phyloP scores from a whole-genome alignment of 2,329 filamentous ascomycete genomes.

The Onygenales sp. region DNA sequence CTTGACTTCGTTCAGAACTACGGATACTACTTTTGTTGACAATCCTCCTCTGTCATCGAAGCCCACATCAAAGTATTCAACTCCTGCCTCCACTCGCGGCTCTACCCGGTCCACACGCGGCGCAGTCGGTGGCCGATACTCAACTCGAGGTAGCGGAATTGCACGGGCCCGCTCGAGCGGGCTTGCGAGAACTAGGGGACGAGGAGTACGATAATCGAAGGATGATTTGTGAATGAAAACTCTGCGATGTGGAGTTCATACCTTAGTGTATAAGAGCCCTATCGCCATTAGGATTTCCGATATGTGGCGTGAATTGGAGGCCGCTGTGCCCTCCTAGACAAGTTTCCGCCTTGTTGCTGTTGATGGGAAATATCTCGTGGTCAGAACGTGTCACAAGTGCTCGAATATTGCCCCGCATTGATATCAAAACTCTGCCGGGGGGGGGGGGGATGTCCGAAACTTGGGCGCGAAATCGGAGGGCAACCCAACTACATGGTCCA shows the following conservation, averaged over 20 bases:
- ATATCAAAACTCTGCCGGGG: too few relatives aligned
- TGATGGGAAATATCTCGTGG: too few relatives aligned
- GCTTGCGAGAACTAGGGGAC: constrained; percentile 26
- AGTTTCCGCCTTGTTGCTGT: too few relatives aligned
- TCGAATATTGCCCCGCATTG: too few relatives aligned
- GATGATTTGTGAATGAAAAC: neutral
- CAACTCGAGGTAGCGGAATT: constrained; percentile 23
- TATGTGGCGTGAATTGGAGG: too few relatives aligned
- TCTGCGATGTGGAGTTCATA: neutral
- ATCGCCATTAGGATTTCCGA: too few relatives aligned
- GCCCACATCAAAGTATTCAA: constrained; percentile 25
- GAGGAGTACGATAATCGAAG: constrained; percentile 25
- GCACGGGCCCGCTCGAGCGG: constrained; percentile 27
- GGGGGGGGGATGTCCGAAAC: too few relatives aligned
- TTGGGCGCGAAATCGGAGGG: too few relatives aligned
- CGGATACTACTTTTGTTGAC: constrained; percentile 83
- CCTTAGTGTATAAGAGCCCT: too few relatives aligned
- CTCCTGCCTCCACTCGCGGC: constrained; percentile 17
- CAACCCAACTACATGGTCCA: too few relatives aligned
- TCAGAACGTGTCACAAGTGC: too few relatives aligned
- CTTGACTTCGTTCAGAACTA: constrained; percentile 52
- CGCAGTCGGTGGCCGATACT: constrained; percentile 23
- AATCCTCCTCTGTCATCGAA: constrained; percentile 57
- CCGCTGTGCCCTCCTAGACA: too few relatives aligned
- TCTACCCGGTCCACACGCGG: constrained; percentile 16